Conservation (phyloP, 1,139 yeast genomes). For the Geotrichum aggregatum region DNA sequence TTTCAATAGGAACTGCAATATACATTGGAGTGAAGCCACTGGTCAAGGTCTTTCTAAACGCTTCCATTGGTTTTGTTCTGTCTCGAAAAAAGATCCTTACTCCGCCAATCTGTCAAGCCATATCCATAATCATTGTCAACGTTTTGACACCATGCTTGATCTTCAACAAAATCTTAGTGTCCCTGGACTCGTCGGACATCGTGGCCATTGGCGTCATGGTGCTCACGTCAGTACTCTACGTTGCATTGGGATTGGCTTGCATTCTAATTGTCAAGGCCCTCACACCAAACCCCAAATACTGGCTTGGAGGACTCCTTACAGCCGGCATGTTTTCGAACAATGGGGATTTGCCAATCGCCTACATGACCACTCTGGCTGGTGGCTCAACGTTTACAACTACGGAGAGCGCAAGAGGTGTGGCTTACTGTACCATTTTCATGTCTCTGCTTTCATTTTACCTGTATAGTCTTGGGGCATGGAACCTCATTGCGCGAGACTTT, state of each 20-base stretch:
- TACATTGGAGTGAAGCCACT: constrained; percentile 84
- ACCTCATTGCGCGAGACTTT: constrained; percentile 67
- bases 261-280: constrained; percentile 35
- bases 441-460: constrained; percentile 67
- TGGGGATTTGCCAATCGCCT: constrained; percentile 85
- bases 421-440: constrained; percentile 75
- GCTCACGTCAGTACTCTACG: constrained; percentile 54
- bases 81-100: constrained; percentile 43
- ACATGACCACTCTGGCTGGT: constrained; percentile 69
- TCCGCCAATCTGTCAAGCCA: constrained; percentile 63
- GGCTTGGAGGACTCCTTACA: constrained; percentile 73
- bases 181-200: constrained; percentile 66
- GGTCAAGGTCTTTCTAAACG: constrained; percentile 73
- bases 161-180: constrained; percentile 68
- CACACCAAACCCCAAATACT: constrained; percentile 59
- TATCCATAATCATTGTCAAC: constrained; percentile 66
- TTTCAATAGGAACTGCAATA: constrained; percentile 62
- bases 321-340: constrained; percentile 62
- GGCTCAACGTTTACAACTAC: constrained; percentile 55
- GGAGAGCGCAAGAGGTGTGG: constrained; percentile 77
- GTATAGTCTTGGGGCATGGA: constrained; percentile 72
- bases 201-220: constrained; percentile 70
- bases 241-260: constrained; percentile 33
- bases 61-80: constrained; percentile 62
- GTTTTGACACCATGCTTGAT: constrained; percentile 74